Base-by-base conservation (phyloP, 805 yeast species). In the Cyberlindnera xylosilytica region DNA sequence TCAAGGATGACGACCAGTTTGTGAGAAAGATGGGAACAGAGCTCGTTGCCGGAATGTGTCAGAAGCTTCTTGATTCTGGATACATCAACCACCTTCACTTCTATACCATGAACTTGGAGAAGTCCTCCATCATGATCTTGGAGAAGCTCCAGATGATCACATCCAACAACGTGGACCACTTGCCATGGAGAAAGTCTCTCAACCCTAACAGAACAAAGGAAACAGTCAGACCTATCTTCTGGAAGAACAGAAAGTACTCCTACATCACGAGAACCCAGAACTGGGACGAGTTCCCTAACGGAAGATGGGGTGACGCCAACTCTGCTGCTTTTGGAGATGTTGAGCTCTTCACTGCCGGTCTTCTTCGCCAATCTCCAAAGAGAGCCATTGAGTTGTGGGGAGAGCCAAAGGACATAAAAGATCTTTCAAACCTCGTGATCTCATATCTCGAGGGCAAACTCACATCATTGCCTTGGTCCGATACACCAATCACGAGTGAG, bases 221-320 rank as follows among this genome's bases (percentile, higher is more conserved):
- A 63, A 68, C 83, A 24, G 90, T 91, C 38, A 79, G 97, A 59
- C 98, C 98, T 15, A 91, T 91, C 49, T 91, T 91, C 65, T 91
- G 98, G 98, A 85, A 87, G 61, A 85, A 88, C 63, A 79, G 97
- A 69, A 90, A 90, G 57, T 85, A 84, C 63, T 81, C 95, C 13
- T 91, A 91, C 62, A 80, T 88, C 47, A 77, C 88, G 36, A 76
- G 98, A 63, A 91, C 97, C 8, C 79, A 93, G 20, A 83, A 84
- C 44, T 93, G 99, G 89, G 99, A 93, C 66, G 99, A 93, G 64
- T 93, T 91, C 60, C 99, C 99, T 39, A 93, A 91, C 64, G 99
- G 99, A 47, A 76, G 99, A 68, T 93, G 97, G 90, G 99, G 99
- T 57, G 97, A 93, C 62, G 87, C 97, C 3, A 74, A 96, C 46